These are phyloP conservation scores for Dittrichia graveolens DNA, from an alignment of 129 eudicot species.

Conservation along the genomic window DNA sequence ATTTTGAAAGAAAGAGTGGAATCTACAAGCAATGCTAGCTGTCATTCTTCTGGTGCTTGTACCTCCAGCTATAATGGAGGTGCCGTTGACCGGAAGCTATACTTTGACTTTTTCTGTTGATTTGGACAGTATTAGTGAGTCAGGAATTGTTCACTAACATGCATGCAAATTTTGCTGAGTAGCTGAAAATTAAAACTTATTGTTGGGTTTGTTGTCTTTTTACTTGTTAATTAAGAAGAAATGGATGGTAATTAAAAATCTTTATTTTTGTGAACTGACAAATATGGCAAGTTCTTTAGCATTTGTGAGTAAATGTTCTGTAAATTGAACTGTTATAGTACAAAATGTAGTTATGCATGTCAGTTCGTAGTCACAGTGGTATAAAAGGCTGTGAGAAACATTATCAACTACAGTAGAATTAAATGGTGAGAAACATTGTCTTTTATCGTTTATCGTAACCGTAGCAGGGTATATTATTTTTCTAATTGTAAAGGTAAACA, in stretches of 20 bases:
- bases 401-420: background rate
- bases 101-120: conserved; percentile 55
- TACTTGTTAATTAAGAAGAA: background rate
- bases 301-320: conserved; percentile 8
- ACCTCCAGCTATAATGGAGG: conserved; percentile 32
- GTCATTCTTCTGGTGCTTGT: conserved; percentile 30
- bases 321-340: background rate
- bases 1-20: conserved; percentile 37
- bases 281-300: conserved; percentile 7
- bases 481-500: too few relatives aligned
- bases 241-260: background rate
- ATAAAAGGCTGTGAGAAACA: background rate
- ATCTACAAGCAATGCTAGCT: background rate
- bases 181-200: background rate
- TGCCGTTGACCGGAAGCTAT: conserved; percentile 25
- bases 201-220: conserved; percentile 1
- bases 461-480: too few relatives aligned
- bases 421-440: too few relatives aligned
- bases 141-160: conserved; percentile 20
- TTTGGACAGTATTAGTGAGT: conserved; percentile 13
- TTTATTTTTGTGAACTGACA: background rate
- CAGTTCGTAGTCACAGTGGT: conserved; percentile 7
- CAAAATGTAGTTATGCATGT: conserved; percentile 8
- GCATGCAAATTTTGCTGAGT: conserved; percentile 24
- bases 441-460: too few relatives aligned